A percentile compares a stretch with the other conserved stretches of the same genome.
These are phyloP conservation scores for Closterium sp. DNA, from an alignment of 139 green algal species.

Conservation along the genomic window DNA sequence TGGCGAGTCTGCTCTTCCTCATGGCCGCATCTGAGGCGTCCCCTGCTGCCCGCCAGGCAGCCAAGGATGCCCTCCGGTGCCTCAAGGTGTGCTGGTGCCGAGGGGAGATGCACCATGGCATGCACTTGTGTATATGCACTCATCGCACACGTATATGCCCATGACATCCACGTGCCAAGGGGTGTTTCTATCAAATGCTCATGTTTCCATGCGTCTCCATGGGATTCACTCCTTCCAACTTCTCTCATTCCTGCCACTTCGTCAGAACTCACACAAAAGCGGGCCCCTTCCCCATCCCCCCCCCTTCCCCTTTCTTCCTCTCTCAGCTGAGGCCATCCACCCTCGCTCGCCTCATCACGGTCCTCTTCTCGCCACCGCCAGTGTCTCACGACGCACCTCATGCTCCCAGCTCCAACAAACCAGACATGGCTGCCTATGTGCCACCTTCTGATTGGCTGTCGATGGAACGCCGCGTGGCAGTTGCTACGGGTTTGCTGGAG, in stretches of 20 bases:
- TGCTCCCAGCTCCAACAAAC: not conserved
- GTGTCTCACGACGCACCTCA: not conserved
- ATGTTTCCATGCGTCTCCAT: not conserved
- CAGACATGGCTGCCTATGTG: not conserved
- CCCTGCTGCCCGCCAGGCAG: not conserved
- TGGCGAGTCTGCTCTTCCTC: not conserved
- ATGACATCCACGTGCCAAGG: too few species aligned
- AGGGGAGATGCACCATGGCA: too few species aligned
- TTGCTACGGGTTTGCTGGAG: not conserved
- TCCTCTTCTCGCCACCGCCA: not conserved
- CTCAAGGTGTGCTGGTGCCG: not conserved
- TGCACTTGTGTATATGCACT: too few species aligned
- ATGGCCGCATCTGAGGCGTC: not conserved
- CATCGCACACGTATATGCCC: too few species aligned
- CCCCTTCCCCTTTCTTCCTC: too few species aligned
- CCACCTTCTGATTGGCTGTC: not conserved
- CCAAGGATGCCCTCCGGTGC: not conserved
- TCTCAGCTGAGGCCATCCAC: not conserved
- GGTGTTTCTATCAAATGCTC: not conserved
- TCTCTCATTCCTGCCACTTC: not conserved
- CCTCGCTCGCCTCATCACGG: not conserved
- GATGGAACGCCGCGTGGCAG: not conserved
- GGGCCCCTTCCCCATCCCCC: not conserved
- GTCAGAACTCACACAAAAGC: not conserved
- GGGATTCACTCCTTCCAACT: not conserved